Base-by-base conservation (phyloP, 73 alveolate species). In the Paramecium sexaurelia region DNA sequence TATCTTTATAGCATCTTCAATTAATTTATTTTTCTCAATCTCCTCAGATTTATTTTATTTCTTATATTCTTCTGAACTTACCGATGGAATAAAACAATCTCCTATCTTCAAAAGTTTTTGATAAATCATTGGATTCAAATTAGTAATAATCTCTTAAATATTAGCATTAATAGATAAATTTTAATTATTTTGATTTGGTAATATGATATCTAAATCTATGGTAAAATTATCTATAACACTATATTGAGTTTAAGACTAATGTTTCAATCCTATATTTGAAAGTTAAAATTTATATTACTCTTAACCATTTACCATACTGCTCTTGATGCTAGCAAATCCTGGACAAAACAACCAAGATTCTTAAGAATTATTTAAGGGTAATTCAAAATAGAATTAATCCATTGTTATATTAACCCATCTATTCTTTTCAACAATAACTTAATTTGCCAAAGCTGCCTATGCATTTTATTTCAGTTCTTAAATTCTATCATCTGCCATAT, bases 341-440 rank as follows among this genome's bases (percentile, higher is more conserved):
- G 83, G 83, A 61, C 83, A 61, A 61, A 61, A 61, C 6, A 61
- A 8, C 83, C 83, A 61, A 10, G 83, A 61, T 61, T 61, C 83
- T 13, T 61, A 29, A 0, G 67, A 51, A 61, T 61, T 61, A 29
- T 61, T 61, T 26, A 61, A 29, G 2, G 83, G 83, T 5, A 61
- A 24, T 61, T 61, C 83, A 29, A 61, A 29, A 32, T 61, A 61
- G 10, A 61, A 61, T 61, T 61, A 24, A 61, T 61, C 43, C 83
- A 61, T 61, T 24, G 41, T 61, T 10, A 61, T 32, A 61, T 61
- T 61, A 3, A 61, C 83, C 83, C 83, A 61, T 61, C 83, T 61
- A 29, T 26, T 26, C 43, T 26, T 29, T 61, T 61, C 83, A 2
- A 32, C 43, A 61, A 61, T 32, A 2, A 61, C 83, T 61, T 26